phyloP scores from a whole-genome alignment of 2,329 filamentous ascomycete species.

The Botryotinia narcissicola region DNA sequence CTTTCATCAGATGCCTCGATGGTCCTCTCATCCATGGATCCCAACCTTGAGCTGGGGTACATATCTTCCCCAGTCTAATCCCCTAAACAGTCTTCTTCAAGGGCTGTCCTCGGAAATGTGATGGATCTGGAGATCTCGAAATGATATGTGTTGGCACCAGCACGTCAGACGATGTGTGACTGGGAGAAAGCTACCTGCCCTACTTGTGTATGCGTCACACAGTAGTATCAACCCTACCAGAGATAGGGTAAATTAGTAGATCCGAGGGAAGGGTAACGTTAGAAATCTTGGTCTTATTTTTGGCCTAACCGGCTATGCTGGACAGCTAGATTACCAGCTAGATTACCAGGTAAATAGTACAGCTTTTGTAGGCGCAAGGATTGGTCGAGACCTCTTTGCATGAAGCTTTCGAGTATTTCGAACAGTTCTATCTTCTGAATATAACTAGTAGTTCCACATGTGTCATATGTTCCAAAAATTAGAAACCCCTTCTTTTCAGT shows the following conservation, averaged over 20 bases:
- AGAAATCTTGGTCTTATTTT: background rate
- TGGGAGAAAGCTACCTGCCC: background rate
- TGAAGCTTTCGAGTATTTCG: background rate
- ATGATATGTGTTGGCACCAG: background rate
- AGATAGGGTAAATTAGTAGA: conserved; percentile 6
- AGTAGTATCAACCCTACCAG: background rate
- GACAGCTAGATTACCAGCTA: background rate
- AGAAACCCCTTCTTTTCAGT: too few relatives aligned
- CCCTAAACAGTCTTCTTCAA: background rate
- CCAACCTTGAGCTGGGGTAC: background rate
- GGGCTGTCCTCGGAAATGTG: background rate
- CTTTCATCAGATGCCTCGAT: background rate
- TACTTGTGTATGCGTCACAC: background rate
- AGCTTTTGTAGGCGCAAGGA: background rate
- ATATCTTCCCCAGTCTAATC: background rate
- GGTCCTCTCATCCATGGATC: background rate
- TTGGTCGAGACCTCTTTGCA: background rate
- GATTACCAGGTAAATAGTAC: background rate
- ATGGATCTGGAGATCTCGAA: background rate
- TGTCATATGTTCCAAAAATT: too few relatives aligned
- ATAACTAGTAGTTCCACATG: background rate
- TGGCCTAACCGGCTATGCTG: background rate
- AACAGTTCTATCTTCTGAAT: background rate
- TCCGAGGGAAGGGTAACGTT: background rate
- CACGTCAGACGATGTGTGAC: background rate